These are phyloP conservation scores for Pestalotiopsis sp. DNA, from an alignment of 2,329 filamentous ascomycete genomes.

Conservation along the genomic window DNA sequence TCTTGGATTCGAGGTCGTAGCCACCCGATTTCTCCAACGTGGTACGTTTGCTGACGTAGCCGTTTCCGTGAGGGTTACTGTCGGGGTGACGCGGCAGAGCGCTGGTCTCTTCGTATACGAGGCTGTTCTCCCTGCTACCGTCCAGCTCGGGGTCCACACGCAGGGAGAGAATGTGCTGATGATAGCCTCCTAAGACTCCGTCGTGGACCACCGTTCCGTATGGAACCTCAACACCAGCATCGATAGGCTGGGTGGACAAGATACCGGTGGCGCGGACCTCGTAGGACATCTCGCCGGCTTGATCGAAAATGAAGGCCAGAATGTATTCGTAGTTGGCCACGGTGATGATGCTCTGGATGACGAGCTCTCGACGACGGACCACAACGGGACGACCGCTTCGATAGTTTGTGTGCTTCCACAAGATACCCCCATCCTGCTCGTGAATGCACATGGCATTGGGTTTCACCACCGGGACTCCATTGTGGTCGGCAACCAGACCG, in stretches of 20 bases:
- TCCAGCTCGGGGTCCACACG: conserved; percentile 66
- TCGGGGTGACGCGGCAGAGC: conserved; percentile 3
- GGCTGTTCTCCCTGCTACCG: conserved; percentile 23
- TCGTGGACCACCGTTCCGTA: conserved; percentile 68
- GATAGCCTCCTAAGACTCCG: conserved; percentile 65
- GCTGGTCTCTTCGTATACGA: conserved; percentile 31
- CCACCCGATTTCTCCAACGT: conserved; percentile 41
- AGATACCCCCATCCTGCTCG: conserved; percentile 70
- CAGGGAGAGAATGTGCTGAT: conserved; percentile 69
- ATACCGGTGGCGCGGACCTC: conserved; percentile 70
- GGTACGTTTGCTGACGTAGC: conserved; percentile 31
- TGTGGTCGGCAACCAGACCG: conserved; percentile 51
- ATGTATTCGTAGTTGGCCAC: conserved; percentile 74
- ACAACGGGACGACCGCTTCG: conserved; percentile 64
- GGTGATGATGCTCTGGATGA: conserved; percentile 70
- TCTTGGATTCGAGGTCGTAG: conserved; percentile 44
- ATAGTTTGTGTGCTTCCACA: conserved; percentile 74
- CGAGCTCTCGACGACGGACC: conserved; percentile 62
- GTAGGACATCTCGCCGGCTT: conserved; percentile 61
- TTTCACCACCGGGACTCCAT: conserved; percentile 55
- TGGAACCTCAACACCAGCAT: conserved; percentile 52
- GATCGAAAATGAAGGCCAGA: conserved; percentile 66
- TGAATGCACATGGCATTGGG: conserved; percentile 70
- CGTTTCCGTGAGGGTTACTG: conserved; percentile 9
- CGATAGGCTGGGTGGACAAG: conserved; percentile 64